Base-by-base conservation (phyloP, 106 monocot genomes). In the Dendrobium chrysotoxum region DNA sequence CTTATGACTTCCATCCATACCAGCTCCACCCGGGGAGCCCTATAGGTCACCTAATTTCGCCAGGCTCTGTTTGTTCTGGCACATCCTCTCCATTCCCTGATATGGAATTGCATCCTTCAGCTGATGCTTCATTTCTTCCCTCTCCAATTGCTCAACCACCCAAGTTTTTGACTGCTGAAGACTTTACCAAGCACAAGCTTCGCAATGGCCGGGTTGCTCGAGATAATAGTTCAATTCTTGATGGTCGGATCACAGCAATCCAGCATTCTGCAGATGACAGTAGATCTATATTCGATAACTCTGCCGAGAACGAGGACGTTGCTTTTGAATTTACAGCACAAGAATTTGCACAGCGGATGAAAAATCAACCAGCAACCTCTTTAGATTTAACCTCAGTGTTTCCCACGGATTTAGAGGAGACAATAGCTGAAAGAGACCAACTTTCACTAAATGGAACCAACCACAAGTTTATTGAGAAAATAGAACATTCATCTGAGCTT, bases 1-100 rank as follows among this genome's bases (percentile, higher is more conserved):
- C 21, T 9, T 47, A 53, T 28, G 77, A 77, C 39, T 28, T 77
- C 53, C 77, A 53, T 13, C 44, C 55, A 5, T 78, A 78, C 35
- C 55, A 57, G 10, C 57, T 58, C 20, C 57, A 78, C 1, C 78
- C 78, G 4, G 78, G 78, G 25, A 78, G 78, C 57, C 78, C 78
- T 38, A 58, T 78, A 17, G 28, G 78, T n/a, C 78, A 78, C 78
- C 35, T 78, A 25, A 78, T 78, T 12, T 78, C 78, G 18, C 78
- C 78, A 3, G 26, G 31, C 13, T 78, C 78, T 39, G 39, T 57
- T 31, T 47, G 26, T 50, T 78, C 78, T 4, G 78, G 78, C 78
- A 39, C 57, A 11, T 58, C 78, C 13, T 78, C 78, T 39, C 78
- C 78, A 53, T 58, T 78, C n/a, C 78, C 57, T 16, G 78, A 78